Base-by-base conservation (phyloP, 768 basidiomycete genomes). In the Postia placenta region DNA sequence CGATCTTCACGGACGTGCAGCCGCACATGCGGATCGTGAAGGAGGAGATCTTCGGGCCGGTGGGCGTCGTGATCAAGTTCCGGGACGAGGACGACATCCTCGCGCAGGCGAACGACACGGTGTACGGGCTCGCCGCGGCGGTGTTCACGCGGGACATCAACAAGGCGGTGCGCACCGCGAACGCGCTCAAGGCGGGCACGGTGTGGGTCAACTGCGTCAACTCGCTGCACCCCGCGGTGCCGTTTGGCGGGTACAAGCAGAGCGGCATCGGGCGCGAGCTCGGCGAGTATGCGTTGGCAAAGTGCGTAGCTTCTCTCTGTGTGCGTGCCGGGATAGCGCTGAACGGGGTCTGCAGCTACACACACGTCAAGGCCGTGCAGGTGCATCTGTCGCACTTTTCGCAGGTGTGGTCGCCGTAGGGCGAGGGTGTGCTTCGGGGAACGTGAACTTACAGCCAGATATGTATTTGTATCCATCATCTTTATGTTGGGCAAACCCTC, bases 61-160 rank as follows among this genome's bases (percentile, higher is more conserved):
- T 84, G 49, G 74, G 76, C 47, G 84, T 80, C 46, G 64, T 89
- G 24, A 71, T 79, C 66, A 81, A 79, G 62, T 89, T 90, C 68
- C 72, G 78, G 54, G 59, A 67, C 44, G 80, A 79, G 52, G 74
- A 78, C 56, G 80, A 87, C 49, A 82, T 81, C 33, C 67, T 89
- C 56, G 66, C 64, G 41, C 75, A 79, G 60, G 95, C 92, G 23
- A 99, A 99, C 67, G 85, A 95, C 63, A 85, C 88, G 0, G 60
- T 71, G 43, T 95, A 93, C 65, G 94, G 94, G 50, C 79, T 96
- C 39, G 92, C 91, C 12, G 83, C 87, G 2, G 86, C 87, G 6
- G 81, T 98, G 46, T 96, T 93, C 74, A 83, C 87, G 28, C 73
- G 80, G 60, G 75, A 94, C 66, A 67, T 95, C 70, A 80, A 76